phyloP scores from a whole-genome alignment of 129 eudicot species.

The Calendula officinalis region DNA sequence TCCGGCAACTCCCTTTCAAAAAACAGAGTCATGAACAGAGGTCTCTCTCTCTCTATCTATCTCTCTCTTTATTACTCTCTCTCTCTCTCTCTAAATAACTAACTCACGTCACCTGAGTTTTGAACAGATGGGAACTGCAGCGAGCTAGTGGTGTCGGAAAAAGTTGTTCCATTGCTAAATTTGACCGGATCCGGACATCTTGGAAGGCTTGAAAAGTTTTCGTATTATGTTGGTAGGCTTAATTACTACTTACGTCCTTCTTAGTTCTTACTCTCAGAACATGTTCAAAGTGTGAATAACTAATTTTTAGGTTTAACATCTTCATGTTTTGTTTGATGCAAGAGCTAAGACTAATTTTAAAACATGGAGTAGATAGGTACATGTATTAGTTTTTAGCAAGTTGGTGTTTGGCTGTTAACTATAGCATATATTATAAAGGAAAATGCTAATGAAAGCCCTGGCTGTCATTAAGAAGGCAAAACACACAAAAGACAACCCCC shows the following conservation, averaged over 20 bases:
- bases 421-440: no score
- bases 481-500: no score
- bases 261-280: no score
- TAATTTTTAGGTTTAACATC: not conserved
- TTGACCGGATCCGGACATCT: constrained; percentile 48
- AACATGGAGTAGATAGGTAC: no score
- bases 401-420: no score
- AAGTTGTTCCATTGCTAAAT: constrained; percentile 41
- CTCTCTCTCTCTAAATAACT: no score
- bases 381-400: no score
- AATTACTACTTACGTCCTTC: no score
- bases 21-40: constrained; percentile 13
- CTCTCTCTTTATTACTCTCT: not conserved
- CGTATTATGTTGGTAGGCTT: constrained; percentile 71
- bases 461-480: no score
- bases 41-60: constrained; percentile 17
- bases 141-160: constrained; percentile 35
- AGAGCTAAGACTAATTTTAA: no score
- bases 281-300: no score
- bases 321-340: not conserved
- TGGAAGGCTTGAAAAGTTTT: constrained; percentile 59
- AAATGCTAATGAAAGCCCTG: no score
- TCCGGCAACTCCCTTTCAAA: not conserved
- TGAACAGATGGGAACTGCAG: constrained; percentile 39
- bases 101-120: not conserved